Percentiles rank a stretch among this genome's conserved stretches.
These are phyloP conservation scores for Diophrys appendiculata DNA, from an alignment of 73 alveolate species.

Conservation along the genomic window DNA sequence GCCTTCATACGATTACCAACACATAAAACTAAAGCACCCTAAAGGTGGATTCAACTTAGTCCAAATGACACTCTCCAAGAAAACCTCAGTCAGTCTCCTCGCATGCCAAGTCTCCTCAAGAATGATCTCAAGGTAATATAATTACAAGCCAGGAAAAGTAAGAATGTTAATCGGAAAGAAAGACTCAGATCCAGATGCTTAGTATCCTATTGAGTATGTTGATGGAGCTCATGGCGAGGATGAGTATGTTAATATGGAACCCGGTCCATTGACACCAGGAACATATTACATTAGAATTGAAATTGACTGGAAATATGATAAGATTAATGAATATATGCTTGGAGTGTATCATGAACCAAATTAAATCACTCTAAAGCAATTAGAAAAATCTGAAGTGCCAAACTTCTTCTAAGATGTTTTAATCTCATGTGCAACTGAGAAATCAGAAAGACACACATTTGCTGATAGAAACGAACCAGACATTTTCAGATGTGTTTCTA, in stretches of 20 bases:
- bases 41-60: neutral
- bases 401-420: conserved; percentile 31
- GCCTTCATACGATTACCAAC: neutral
- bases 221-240: conserved; percentile 5
- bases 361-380: conserved; percentile 6
- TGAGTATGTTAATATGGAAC: conserved; percentile 1
- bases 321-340: conserved; percentile 3
- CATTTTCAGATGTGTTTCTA: conserved; percentile 28
- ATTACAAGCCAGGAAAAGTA: neutral
- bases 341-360: conserved; percentile 20
- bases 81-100: neutral
- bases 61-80: neutral
- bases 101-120: conserved; percentile 4
- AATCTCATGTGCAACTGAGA: conserved; percentile 41
- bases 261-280: conserved; percentile 29
- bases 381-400: neutral
- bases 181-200: neutral
- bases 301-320: conserved; percentile 27
- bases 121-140: neutral
- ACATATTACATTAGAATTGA: conserved; percentile 36
- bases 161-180: conserved; percentile 5
- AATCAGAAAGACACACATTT: conserved; percentile 20
- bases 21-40: neutral
- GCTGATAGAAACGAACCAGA: conserved; percentile 25
- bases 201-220: conserved; percentile 5